Conservation (phyloP, 768 basidiomycete genomes). For the Leucocoprinus birnbaumii region DNA sequence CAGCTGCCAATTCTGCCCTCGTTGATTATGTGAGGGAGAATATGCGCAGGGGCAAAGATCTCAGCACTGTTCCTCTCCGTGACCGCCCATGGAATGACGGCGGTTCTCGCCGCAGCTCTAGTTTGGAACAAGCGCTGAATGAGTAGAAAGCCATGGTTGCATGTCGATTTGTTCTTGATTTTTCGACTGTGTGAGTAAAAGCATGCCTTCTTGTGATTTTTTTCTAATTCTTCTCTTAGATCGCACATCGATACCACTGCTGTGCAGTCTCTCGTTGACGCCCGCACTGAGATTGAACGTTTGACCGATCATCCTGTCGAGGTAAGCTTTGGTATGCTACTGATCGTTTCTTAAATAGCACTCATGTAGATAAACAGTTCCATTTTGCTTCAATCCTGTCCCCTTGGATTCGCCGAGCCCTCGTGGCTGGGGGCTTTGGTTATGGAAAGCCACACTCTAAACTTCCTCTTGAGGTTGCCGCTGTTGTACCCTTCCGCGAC, state of each 20-base stretch:
- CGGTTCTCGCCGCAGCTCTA: slow-evolving; percentile 55
- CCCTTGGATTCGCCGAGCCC: slow-evolving; percentile 90
- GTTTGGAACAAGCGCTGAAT: slow-evolving; percentile 47
- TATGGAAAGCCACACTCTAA: slow-evolving; percentile 45
- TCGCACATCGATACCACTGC: slow-evolving; percentile 91
- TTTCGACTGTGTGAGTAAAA: slow-evolving; percentile 74
- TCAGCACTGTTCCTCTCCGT: slow-evolving; percentile 52
- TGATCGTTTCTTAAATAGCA: background rate
- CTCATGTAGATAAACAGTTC: slow-evolving; percentile 55
- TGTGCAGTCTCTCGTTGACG: slow-evolving; percentile 87
- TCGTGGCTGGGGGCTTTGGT: slow-evolving; percentile 91
- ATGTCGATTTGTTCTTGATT: slow-evolving; percentile 91
- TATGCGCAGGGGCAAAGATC: slow-evolving; percentile 75
- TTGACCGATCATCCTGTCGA: slow-evolving; percentile 80
- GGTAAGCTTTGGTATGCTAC: slow-evolving; percentile 32
- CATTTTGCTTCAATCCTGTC: slow-evolving; percentile 92
- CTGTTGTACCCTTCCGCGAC: slow-evolving; percentile 32
- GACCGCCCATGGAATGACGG: slow-evolving; percentile 97
- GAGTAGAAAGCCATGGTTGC: slow-evolving; percentile 61
- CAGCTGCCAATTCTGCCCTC: slow-evolving; percentile 63
- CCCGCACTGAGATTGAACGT: slow-evolving; percentile 81
- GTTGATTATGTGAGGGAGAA: slow-evolving; percentile 79
- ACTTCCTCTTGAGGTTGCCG: slow-evolving; percentile 62
- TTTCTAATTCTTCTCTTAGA: slow-evolving; percentile 32
- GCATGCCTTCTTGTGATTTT: too few relatives aligned